Evolutionary conservation across 257 asterid species (phyloP), one percentile per base, ranked within the genome.

Genomic region (Cinchona pubescens): DNA sequence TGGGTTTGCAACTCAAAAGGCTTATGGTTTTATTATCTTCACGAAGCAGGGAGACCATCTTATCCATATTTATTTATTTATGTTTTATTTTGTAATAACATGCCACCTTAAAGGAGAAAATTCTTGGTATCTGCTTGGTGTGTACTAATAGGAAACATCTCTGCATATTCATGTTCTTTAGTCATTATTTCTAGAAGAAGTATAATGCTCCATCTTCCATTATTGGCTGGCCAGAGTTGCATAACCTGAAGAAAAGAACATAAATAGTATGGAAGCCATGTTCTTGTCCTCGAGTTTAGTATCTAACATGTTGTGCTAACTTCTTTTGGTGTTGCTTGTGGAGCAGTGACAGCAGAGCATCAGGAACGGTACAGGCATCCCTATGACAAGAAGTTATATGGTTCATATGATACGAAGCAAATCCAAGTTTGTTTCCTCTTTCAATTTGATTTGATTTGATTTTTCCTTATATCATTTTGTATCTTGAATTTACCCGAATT

Each of bases 341-440:
- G 56, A 79, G 71, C 91, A 88, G 97, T 69, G 77, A 74, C 86
- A 23, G 67, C 77, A 13, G 96, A 88, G 82, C 91, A 80, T 83
- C 90, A 75, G 80, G 92, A 87, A 23, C 87, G 83, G 76, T 87
- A 82, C 88, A 77, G 82, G 74, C 87, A 78, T 77, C 78, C 99
- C 55, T 88, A 84, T 73, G 98, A 92, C 60, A 79, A 85, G 85
- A 90, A 88, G 87, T 76, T 77, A 71, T 86, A 83, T 80, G 94
- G 92, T 71, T 85, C 84, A 75, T 90, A 82, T 72, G 96, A 90
- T 51, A 78, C 82, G 30, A 88, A 90, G 84, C 88, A 82, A 75
- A 75, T 75, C 82, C 92, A 87, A 69, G 99, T 93, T 70, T 48
- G 96, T 84, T 73, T 75, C 45, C 71, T 86, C 81, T 79, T 85